phyloP scores from a whole-genome alignment of 345 rosid genomes.

The Brassica incana region DNA sequence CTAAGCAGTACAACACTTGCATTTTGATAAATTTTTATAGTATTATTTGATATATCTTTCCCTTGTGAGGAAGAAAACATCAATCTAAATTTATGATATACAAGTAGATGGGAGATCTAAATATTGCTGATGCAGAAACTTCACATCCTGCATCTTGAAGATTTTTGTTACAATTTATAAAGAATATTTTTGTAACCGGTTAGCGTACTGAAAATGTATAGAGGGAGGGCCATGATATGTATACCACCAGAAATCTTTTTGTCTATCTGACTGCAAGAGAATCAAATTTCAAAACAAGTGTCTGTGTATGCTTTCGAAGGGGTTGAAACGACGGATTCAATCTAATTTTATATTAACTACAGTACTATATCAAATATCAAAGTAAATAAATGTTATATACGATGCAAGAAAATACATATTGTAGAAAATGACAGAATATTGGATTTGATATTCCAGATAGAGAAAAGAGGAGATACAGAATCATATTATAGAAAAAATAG shows the following conservation, averaged over 20 bases:
- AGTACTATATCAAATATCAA: slow-evolving; percentile 5
- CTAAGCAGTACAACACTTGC: not conserved
- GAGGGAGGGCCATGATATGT: not conserved
- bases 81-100: too few relatives aligned
- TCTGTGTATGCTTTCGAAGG: not conserved
- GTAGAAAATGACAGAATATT: slow-evolving; percentile 4
- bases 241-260: not conserved
- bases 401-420: slow-evolving; percentile 4
- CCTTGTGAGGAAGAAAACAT: not conserved
- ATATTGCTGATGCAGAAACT: not conserved
- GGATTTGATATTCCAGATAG: slow-evolving; percentile 17
- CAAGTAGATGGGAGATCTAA: not conserved
- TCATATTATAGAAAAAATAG: not conserved
- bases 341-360: not conserved
- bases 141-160: not conserved
- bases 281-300: slow-evolving; percentile 15
- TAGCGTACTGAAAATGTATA: not conserved
- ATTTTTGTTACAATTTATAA: not conserved
- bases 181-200: not conserved
- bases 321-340: slow-evolving; percentile 17
- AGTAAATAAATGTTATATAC: not conserved
- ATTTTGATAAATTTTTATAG: not conserved
- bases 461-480: not conserved
- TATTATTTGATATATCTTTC: too few relatives aligned
- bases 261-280: slow-evolving; percentile 2